Percentiles rank a stretch among this genome's conserved stretches.
phyloP scores from a whole-genome alignment of 116 monocot species.

The Dioscorea cayenensis region DNA sequence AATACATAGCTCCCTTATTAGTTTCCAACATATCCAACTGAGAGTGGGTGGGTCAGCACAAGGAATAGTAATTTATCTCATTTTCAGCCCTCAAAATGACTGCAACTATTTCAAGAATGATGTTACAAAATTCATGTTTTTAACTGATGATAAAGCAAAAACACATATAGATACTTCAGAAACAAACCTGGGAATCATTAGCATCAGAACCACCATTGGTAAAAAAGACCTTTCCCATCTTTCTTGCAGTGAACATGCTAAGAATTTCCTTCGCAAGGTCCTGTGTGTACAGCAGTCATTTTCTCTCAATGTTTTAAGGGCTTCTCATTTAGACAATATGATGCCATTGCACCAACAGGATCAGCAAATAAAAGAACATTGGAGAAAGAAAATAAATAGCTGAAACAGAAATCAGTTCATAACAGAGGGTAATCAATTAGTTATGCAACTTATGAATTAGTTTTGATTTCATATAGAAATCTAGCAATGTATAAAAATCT shows the following conservation, averaged over 20 bases:
- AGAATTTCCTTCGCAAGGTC: slow-evolving; percentile 92
- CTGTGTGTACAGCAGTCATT: slow-evolving; percentile 15
- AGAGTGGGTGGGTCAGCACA: too few relatives aligned
- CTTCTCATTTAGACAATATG: neutral
- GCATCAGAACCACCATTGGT: slow-evolving; percentile 99
- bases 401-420: neutral
- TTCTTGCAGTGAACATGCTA: slow-evolving; percentile 71
- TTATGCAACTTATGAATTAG: slow-evolving; percentile 3
- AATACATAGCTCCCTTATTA: neutral
- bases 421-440: neutral
- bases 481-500: neutral
- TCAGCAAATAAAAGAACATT: neutral
- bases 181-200: slow-evolving; percentile 88
- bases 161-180: neutral
- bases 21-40: neutral
- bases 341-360: neutral
- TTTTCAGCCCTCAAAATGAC: neutral
- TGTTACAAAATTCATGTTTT: neutral
- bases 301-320: neutral
- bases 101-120: neutral
- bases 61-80: neutral
- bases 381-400: neutral
- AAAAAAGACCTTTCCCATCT: slow-evolving; percentile 98
- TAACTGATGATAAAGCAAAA: too few relatives aligned
- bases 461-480: neutral